phyloP scores from a whole-genome alignment of 1,284 basidiomycete species.

The Fereydounia khargensis region DNA sequence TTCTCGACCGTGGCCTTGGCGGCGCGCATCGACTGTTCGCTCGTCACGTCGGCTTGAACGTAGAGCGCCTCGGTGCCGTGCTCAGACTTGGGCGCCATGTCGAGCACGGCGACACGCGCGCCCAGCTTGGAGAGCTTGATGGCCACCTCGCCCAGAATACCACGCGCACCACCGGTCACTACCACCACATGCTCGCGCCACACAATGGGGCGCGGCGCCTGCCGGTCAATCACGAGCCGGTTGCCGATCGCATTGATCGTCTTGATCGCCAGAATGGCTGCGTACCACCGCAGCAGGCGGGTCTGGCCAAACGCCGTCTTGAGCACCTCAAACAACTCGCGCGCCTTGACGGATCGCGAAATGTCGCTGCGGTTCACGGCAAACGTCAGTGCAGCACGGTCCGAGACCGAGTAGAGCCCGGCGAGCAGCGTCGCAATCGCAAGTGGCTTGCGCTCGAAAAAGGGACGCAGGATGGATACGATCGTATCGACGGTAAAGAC shows the following conservation, averaged over 20 bases:
- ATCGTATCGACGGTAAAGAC: conserved; percentile 14
- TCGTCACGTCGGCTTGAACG: conserved; percentile 35
- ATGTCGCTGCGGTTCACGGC: conserved; percentile 7
- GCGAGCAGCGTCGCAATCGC: conserved; percentile 32
- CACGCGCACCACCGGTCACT: conserved; percentile 39
- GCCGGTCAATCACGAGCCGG: conserved; percentile 22
- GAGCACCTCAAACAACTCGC: background rate
- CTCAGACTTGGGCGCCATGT: conserved; percentile 26
- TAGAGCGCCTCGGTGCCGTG: conserved; percentile 33
- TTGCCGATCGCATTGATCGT: conserved; percentile 31
- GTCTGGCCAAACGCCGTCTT: background rate
- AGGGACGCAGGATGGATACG: conserved; percentile 14
- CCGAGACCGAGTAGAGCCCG: background rate
- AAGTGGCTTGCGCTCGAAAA: conserved; percentile 14
- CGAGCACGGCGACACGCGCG: conserved; percentile 35
- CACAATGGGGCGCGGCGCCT: conserved; percentile 12
- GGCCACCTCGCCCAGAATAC: conserved; percentile 32
- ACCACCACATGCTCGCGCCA: conserved; percentile 40
- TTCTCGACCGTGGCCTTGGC: conserved; percentile 25
- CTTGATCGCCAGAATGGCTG: conserved; percentile 19
- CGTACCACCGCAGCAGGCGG: conserved; percentile 9
- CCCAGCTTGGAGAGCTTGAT: conserved; percentile 25
- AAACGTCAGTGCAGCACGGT: background rate
- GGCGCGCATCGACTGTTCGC: conserved; percentile 27
- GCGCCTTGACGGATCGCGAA: conserved; percentile 8